Conservation (phyloP, 78 protist species). For the Bigelowiella natans region DNA sequence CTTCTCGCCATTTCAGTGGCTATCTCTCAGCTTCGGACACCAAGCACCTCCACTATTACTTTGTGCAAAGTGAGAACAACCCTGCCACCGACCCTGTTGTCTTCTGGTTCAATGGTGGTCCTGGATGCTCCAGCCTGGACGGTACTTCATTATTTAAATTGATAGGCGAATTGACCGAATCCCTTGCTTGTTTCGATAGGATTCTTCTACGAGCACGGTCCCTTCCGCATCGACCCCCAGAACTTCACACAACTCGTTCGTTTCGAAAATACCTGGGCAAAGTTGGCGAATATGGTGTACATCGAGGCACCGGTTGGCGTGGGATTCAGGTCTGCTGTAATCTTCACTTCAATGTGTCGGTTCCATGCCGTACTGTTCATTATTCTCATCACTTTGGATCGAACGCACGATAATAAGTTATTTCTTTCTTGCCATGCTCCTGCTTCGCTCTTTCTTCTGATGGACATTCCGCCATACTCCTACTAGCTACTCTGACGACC, state of each 20-base stretch:
- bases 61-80: background rate
- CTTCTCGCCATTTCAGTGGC: background rate
- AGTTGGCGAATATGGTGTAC: constrained; percentile 39
- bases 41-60: background rate
- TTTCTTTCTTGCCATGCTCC: no score
- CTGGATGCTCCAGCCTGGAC: constrained; percentile 32
- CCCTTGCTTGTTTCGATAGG: no score
- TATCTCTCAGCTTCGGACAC: background rate
- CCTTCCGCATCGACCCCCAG: constrained; percentile 18
- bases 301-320: constrained; percentile 51
- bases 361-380: no score
- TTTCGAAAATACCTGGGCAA: constrained; percentile 31
- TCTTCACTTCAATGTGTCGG: no score
- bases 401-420: no score
- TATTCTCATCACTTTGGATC: no score
- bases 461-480: no score
- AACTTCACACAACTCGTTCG: background rate
- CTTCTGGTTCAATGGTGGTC: constrained; percentile 61
- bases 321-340: no score
- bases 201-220: constrained; percentile 50
- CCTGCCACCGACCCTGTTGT: background rate
- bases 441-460: no score
- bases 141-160: no score
- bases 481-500: background rate
- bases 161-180: no score